Percentiles rank a stretch among this genome's conserved stretches.
phyloP scores from a whole-genome alignment of 2,329 filamentous ascomycete species.

The Helotiales sp. region DNA sequence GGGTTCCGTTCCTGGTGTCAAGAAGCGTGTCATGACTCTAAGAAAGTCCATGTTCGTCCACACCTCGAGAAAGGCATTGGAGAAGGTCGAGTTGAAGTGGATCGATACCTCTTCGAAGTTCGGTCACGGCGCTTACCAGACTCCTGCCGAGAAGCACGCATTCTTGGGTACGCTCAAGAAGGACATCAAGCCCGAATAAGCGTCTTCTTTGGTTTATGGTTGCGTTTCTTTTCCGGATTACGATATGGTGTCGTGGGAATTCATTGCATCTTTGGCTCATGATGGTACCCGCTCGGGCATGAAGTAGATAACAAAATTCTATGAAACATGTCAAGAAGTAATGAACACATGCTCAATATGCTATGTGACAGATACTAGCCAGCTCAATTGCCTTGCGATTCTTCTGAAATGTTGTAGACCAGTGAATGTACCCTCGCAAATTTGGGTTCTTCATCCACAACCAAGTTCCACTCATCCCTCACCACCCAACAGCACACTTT shows the following conservation, averaged over 20 bases:
- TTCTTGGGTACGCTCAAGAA: slow-evolving; percentile 99
- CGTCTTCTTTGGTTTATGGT: slow-evolving; percentile 44
- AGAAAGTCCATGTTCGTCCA: slow-evolving; percentile 98
- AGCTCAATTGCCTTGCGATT: too few species aligned
- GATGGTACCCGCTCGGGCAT: slow-evolving; percentile 25
- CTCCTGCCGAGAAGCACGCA: slow-evolving; percentile 94
- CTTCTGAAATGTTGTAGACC: too few species aligned
- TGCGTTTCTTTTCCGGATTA: slow-evolving; percentile 36
- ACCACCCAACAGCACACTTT: too few species aligned
- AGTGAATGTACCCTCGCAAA: too few species aligned
- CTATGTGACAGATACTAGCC: too few species aligned
- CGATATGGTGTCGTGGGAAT: slow-evolving; percentile 30
- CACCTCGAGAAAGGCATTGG: slow-evolving; percentile 90
- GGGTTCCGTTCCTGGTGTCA: slow-evolving; percentile 95
- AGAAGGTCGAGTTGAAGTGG: slow-evolving; percentile 99
- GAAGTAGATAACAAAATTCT: slow-evolving; percentile 30
- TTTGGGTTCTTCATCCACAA: too few species aligned
- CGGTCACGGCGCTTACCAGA: slow-evolving; percentile 99
- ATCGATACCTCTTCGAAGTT: slow-evolving; percentile 99
- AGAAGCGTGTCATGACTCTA: slow-evolving; percentile 99
- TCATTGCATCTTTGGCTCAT: slow-evolving; percentile 30
- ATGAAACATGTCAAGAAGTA: slow-evolving; percentile 30
- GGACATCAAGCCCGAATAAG: slow-evolving; percentile 68
- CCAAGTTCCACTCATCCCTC: too few species aligned
- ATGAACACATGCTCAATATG: neutral